Conservation (phyloP, 495 filamentous ascomycete species). For the Bacidia gigantensis region DNA sequence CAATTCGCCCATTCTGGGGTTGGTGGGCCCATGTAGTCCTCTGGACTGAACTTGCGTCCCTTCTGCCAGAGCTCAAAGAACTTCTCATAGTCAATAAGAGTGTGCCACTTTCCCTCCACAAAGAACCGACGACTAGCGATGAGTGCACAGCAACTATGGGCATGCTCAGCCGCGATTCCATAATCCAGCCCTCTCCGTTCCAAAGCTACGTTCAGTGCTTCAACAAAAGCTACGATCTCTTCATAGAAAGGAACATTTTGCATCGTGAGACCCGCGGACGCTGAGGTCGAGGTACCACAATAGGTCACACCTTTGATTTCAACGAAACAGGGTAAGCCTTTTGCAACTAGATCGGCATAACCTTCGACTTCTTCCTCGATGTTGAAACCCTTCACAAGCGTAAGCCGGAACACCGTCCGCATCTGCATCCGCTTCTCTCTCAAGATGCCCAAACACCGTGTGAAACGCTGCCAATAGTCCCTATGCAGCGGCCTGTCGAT, state of each 20-base stretch:
- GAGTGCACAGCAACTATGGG: slow-evolving; percentile 83
- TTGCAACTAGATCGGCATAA: slow-evolving; percentile 78
- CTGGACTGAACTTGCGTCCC: slow-evolving; percentile 58
- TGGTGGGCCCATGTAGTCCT: slow-evolving; percentile 72
- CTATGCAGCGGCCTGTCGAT: slow-evolving; percentile 88
- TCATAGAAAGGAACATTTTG: slow-evolving; percentile 90
- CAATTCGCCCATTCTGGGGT: slow-evolving; percentile 93
- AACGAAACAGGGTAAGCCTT: slow-evolving; percentile 74
- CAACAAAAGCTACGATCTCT: slow-evolving; percentile 71
- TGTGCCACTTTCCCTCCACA: slow-evolving; percentile 70
- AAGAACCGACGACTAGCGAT: slow-evolving; percentile 66
- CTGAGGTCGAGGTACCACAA: slow-evolving; percentile 75
- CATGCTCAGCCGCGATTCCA: slow-evolving; percentile 87
- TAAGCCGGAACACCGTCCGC: slow-evolving; percentile 88
- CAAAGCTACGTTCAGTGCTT: slow-evolving; percentile 53
- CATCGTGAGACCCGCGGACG: slow-evolving; percentile 78
- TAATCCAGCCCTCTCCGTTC: slow-evolving; percentile 56
- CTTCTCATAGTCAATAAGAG: slow-evolving; percentile 72
- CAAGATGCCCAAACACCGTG: slow-evolving; percentile 77
- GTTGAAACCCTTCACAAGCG: slow-evolving; percentile 93
- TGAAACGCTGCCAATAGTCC: slow-evolving; percentile 95
- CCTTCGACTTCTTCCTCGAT: slow-evolving; percentile 83
- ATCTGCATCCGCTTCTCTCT: slow-evolving; percentile 66
- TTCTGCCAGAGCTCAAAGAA: slow-evolving; percentile 78
- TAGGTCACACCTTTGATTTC: slow-evolving; percentile 96